These are phyloP conservation scores for Ceriops zippeliana DNA, from an alignment of 345 rosid genomes.

Conservation along the genomic window DNA sequence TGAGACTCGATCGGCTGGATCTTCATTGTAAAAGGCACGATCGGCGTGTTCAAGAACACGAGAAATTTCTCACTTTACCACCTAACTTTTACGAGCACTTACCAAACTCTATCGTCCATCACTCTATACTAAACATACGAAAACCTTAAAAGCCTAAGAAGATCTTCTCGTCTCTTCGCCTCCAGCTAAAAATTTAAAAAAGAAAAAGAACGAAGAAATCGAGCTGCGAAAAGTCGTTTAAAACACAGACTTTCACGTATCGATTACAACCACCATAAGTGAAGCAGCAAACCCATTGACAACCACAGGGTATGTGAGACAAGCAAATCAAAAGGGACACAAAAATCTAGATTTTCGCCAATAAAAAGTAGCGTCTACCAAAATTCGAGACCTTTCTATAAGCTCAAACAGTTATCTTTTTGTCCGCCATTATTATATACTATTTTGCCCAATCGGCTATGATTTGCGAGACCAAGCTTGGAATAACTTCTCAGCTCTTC, in stretches of 20 bases:
- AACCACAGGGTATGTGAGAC: conserved; percentile 2
- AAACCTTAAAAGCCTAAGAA: neutral
- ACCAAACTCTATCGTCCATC: conserved; percentile 12
- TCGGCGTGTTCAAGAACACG: conserved; percentile 15
- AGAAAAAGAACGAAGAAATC: conserved; percentile 16
- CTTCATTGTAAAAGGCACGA: conserved; percentile 60
- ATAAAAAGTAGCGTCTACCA: conserved; percentile 23
- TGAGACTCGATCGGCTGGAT: conserved; percentile 68
- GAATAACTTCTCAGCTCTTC: conserved; percentile 66
- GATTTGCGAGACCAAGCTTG: conserved; percentile 41
- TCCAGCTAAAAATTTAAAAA: conserved; percentile 6
- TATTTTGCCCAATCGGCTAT: conserved; percentile 18
- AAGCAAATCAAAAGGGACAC: conserved; percentile 25
- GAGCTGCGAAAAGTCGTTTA: neutral
- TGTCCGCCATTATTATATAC: conserved; percentile 17
- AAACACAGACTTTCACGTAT: neutral
- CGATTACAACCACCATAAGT: too few relatives aligned
- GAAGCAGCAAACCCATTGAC: conserved; percentile 1
- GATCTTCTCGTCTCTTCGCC: conserved; percentile 7
- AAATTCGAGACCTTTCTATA: conserved; percentile 23
- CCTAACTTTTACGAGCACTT: conserved; percentile 1
- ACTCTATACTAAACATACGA: conserved; percentile 9
- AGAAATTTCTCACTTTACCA: neutral
- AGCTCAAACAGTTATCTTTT: too few relatives aligned
- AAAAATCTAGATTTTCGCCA: conserved; percentile 20